Percentiles rank a stretch among this genome's conserved stretches.
phyloP scores from a whole-genome alignment of 164 flowering plant genomes.

The Stephania japonica region DNA sequence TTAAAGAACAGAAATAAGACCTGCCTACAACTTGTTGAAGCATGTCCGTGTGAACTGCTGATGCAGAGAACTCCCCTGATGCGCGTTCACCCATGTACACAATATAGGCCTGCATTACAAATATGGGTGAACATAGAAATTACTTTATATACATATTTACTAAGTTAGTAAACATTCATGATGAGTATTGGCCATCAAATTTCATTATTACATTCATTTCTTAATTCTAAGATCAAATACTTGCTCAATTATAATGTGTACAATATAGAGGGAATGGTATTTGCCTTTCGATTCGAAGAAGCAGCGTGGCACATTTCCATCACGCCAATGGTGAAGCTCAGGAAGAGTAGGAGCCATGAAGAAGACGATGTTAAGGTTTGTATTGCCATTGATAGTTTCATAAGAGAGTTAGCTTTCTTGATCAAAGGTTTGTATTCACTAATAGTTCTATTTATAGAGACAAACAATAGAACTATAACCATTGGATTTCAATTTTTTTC shows the following conservation, averaged over 20 bases:
- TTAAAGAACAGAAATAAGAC: constrained; percentile 9
- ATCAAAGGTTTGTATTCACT: background rate
- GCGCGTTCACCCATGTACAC: constrained; percentile 47
- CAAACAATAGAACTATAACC: background rate
- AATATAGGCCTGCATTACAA: constrained; percentile 31
- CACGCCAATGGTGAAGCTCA: constrained; percentile 1
- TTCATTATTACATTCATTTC: too few species aligned
- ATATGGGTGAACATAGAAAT: background rate
- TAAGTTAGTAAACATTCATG: background rate
- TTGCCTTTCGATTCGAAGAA: constrained; percentile 9
- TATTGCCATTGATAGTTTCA: constrained; percentile 11
- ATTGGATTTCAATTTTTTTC: background rate
- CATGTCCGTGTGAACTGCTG: constrained; percentile 29
- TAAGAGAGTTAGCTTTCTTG: background rate
- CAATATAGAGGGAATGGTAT: background rate
- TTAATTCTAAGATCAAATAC: too few species aligned
- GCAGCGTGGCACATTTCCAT: background rate
- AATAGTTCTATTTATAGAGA: background rate
- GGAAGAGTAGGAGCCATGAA: constrained; percentile 12
- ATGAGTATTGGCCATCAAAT: background rate
- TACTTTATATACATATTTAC: background rate
- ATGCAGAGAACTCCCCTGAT: constrained; percentile 15
- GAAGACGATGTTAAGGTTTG: background rate
- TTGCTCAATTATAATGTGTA: too few species aligned
- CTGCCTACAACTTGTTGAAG: constrained; percentile 29